Base-by-base conservation (phyloP, 192 early-diverging fungal species). In the Dissophora ornata region DNA sequence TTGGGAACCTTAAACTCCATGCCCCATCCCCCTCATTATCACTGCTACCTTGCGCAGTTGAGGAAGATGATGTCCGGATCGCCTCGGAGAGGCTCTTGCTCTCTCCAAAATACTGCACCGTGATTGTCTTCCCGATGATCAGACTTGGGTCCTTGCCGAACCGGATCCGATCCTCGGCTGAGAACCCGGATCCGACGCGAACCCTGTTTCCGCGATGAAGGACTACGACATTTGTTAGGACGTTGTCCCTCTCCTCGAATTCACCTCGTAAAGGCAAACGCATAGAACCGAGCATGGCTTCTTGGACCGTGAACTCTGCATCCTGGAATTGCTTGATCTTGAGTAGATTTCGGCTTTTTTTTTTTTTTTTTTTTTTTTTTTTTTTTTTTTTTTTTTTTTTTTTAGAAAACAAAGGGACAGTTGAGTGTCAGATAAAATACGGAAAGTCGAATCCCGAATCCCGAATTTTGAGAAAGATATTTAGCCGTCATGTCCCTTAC, bases 251-350 rank as follows among this genome's bases (percentile, higher is more conserved):
- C 48, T 79, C 75, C 36, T 62, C 28, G 5, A 67, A 67, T 40
- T 78, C 28, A 2, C 86, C 83, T 32, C 71, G 66, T 19, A 67
- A 29, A 2, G 80, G 77, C 48, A 84, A 34, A 12, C 82, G 62
- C 83, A 84, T 84, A 4, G 50, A 24, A 1, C 84, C 86, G 12
- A 77, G 59, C 40, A 80, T 82, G 4, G 79, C 79, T 4, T 69
- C 75, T 11, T 80, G 48, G 11, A 87, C 84, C 10, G 19, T 55
- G 47, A 83, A 87, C 25, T 87, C 86, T 26, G 80, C 81, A 34
- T 87, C 86, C 15, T 83, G 77, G 48, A 80, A 86, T 54, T 85
- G 69, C 53, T 87, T 87, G 65, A 87, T 49, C 29, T 87, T 87
- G 12, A 85, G 32, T 34, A 87, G 55, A 42, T 84, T 78, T 8